Evolutionary conservation across 192 early-diverging fungal genomes (phyloP).

Genomic region (Entomortierella parvispora): DNA sequence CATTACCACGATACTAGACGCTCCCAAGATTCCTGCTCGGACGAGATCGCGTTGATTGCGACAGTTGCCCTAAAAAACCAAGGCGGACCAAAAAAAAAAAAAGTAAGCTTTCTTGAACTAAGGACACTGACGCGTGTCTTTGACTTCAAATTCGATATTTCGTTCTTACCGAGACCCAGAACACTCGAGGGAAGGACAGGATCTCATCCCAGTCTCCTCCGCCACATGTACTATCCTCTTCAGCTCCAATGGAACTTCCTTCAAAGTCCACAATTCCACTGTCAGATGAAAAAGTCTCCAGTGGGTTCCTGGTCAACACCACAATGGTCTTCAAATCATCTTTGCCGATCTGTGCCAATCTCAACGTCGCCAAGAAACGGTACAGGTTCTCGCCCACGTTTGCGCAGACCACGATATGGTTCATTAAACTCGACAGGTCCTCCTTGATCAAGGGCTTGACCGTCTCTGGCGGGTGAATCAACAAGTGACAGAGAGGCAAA

Average conservation of each 20-base stretch:
- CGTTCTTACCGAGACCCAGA: conserved; percentile 58
- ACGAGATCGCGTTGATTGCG: conserved; percentile 58
- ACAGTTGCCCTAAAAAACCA: conserved; percentile 53
- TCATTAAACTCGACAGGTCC: conserved; percentile 27
- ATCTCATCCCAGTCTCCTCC: conserved; percentile 41
- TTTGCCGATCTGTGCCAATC: conserved; percentile 48
- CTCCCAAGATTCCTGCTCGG: conserved; percentile 55
- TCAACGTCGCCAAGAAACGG: conserved; percentile 41
- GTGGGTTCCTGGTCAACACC: conserved; percentile 41
- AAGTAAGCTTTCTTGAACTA: not conserved
- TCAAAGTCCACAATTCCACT: conserved; percentile 6
- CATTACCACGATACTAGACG: conserved; percentile 61
- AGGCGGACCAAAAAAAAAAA: not conserved
- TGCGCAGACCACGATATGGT: conserved; percentile 60
- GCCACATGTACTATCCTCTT: not conserved
- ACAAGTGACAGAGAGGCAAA: conserved; percentile 45
- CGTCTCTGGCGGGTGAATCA: conserved; percentile 20
- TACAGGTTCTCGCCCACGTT: conserved; percentile 46
- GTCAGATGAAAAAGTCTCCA: conserved; percentile 13
- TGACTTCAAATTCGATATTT: too few species aligned
- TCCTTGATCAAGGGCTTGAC: conserved; percentile 22
- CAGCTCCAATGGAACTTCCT: not conserved
- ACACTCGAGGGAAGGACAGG: conserved; percentile 56
- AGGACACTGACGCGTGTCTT: too few species aligned
- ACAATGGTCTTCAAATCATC: conserved; percentile 62